Percentiles rank a stretch among this genome's conserved stretches.
phyloP scores from a whole-genome alignment of 306 rosid species.

The Acacia melanoxylon region DNA sequence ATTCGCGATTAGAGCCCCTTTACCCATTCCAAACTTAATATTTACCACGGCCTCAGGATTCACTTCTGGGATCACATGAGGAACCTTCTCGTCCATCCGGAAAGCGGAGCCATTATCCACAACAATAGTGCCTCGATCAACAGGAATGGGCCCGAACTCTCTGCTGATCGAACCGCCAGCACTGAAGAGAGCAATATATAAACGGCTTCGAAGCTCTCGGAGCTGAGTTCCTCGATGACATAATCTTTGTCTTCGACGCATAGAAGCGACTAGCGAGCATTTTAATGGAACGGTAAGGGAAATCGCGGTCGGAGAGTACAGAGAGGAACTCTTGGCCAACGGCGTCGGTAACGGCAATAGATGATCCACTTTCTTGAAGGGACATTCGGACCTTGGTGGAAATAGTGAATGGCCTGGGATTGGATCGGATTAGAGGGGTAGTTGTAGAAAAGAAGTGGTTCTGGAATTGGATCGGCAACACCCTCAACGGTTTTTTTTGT shows the following conservation, averaged over 20 bases:
- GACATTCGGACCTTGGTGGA: constrained; percentile 64
- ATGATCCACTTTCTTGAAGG: constrained; percentile 67
- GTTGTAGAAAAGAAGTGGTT: constrained; percentile 30
- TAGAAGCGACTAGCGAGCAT: constrained; percentile 98
- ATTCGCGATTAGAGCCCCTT: constrained; percentile 87
- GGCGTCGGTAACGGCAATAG: constrained; percentile 95
- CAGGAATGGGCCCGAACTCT: constrained; percentile 85
- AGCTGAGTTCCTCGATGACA: constrained; percentile 77
- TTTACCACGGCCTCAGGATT: constrained; percentile 87
- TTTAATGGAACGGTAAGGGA: constrained; percentile 92
- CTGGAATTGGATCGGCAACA: too few species aligned
- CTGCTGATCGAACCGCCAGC: constrained; percentile 96
- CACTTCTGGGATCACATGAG: constrained; percentile 93
- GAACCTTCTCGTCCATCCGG: constrained; percentile 81
- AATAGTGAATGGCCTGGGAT: neutral
- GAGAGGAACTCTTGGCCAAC: constrained; percentile 98
- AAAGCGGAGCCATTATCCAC: constrained; percentile 96
- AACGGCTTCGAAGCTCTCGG: constrained; percentile 79
- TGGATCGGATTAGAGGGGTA: constrained; percentile 26
- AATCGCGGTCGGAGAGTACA: constrained; percentile 87
- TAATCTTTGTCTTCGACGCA: constrained; percentile 70
- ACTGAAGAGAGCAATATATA: constrained; percentile 93
- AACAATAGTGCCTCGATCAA: constrained; percentile 70
- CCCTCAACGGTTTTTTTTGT: too few species aligned
- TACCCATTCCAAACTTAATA: constrained; percentile 70